A percentile compares a stretch with the other conserved stretches of the same genome.
These are phyloP conservation scores for Kwoniella sp. DNA, from an alignment of 768 basidiomycete species.

Conservation along the genomic window DNA sequence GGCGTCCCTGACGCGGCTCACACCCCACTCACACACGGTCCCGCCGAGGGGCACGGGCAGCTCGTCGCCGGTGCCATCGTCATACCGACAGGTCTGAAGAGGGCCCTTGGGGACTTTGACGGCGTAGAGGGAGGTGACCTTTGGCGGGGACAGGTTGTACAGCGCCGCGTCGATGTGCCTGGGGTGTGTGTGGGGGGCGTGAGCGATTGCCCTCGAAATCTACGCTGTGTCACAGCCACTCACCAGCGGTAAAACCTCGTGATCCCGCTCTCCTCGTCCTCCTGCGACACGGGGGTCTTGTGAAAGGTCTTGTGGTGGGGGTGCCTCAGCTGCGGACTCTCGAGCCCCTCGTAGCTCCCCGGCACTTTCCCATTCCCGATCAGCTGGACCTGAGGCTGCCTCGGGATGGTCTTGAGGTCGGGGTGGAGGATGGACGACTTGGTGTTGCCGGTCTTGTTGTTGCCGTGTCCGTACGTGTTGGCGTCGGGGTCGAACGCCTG, in stretches of 20 bases:
- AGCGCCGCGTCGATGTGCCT: conserved; percentile 71
- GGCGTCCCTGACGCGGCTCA: too few relatives aligned
- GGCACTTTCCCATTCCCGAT: conserved; percentile 82
- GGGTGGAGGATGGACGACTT: conserved; percentile 80
- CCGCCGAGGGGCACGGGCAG: conserved; percentile 77
- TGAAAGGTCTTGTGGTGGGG: conserved; percentile 83
- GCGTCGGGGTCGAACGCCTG: conserved; percentile 73
- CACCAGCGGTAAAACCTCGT: conserved; percentile 86
- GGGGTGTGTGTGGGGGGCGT: background rate
- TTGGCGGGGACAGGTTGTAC: conserved; percentile 55
- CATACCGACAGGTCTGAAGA: conserved; percentile 66
- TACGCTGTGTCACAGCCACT: conserved; percentile 8
- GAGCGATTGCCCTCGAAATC: background rate
- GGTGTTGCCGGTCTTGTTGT: conserved; percentile 72
- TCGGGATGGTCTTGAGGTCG: conserved; percentile 84
- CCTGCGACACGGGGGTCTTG: conserved; percentile 66
- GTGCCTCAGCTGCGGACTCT: conserved; percentile 73
- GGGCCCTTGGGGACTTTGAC: conserved; percentile 66
- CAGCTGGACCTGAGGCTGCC: conserved; percentile 82
- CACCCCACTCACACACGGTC: conserved; percentile 74
- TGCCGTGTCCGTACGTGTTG: conserved; percentile 76
- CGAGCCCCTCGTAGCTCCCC: conserved; percentile 69
- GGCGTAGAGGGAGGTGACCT: conserved; percentile 79
- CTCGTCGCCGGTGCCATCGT: conserved; percentile 82
- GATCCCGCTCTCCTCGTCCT: conserved; percentile 69